Base-by-base conservation (phyloP, 2,329 filamentous ascomycete genomes). In the Pezicula radicicola region DNA sequence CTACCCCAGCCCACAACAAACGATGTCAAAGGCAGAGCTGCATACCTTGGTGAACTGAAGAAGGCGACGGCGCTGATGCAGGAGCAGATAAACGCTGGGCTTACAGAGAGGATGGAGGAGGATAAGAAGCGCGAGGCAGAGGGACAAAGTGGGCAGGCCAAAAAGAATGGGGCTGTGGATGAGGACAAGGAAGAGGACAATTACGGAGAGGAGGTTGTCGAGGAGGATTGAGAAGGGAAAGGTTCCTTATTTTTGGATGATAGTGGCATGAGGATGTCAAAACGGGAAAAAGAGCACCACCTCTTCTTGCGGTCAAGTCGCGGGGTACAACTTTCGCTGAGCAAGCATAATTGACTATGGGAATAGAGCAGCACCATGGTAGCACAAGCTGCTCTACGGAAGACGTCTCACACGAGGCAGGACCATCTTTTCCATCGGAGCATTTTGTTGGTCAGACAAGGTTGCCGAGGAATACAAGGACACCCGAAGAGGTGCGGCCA, bases 151-250 rank as follows among this genome's bases (percentile, higher is more conserved):
- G 18, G 48, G 44, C 56, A 54, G 71, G 46, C 68, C 70, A 50
- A 66, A 68, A 50, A 68, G 67, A 57, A 59, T 48, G 52, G 33
- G 8, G 63, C 9, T 33, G 30, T 75, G 9, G 77, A 83, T 54
- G 81, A 85, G 54, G 75, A 69, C 10, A 78, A 79, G 55, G 83
- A 85, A 64, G 88, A 91, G 65, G 83, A 89, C 62, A 88, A 91
- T 65, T 96, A 96, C 66, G 91, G 91, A 45, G 91, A 96, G 69
- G 91, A 96, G 68, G 81, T 85, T 21, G 74, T 81, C 12, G 84
- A 86, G 46, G 85, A 88, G 40, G 86, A 88, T 50, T 80, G 80
- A 49, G 66, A 63, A 28, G 25, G 39, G 33, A 49, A 48, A 46
- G 27, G 35, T n/a, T 27, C 25, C 25, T 12, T 12, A 33, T 15